These are phyloP conservation scores for Acanthamoeba healyi DNA, from an alignment of 208 protist species.

Conservation along the genomic window DNA sequence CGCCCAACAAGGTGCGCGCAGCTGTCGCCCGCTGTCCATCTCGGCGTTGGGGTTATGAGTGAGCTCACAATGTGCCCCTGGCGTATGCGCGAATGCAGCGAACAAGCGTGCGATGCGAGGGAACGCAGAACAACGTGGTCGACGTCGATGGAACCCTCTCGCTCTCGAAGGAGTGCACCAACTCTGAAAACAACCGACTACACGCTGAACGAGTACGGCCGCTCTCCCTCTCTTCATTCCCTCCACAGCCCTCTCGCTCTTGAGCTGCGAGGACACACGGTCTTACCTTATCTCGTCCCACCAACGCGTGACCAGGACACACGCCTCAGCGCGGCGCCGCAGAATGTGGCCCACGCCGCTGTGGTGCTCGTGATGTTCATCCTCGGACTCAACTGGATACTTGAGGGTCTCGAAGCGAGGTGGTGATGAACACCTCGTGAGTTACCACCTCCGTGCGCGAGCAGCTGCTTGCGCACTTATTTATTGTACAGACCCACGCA, in stretches of 20 bases:
- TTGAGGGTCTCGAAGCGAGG: neutral
- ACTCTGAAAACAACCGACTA: neutral
- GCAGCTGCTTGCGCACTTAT: neutral
- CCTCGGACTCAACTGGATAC: slow-evolving; percentile 42
- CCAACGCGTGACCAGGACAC: neutral
- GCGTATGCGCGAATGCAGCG: neutral
- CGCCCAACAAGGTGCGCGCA: neutral
- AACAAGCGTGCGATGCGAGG: neutral
- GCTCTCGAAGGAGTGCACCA: slow-evolving; percentile 2
- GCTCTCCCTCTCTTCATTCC: neutral
- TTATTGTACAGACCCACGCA: neutral
- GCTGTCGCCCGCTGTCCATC: neutral
- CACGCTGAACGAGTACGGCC: neutral
- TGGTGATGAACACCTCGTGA: too few relatives aligned
- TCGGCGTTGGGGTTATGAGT: too few relatives aligned
- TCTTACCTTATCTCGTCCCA: neutral
- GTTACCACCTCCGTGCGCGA: too few relatives aligned
- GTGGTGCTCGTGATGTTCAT: slow-evolving; percentile 27
- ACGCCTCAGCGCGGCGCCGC: slow-evolving; percentile 2
- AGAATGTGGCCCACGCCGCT: slow-evolving; percentile 19
- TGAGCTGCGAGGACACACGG: too few relatives aligned
- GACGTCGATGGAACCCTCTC: neutral
- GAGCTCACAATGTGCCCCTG: neutral
- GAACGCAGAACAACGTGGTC: neutral
- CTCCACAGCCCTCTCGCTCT: neutral